These are phyloP conservation scores for Histomonas meleagridis DNA, from an alignment of 208 protist genomes.

Conservation along the genomic window DNA sequence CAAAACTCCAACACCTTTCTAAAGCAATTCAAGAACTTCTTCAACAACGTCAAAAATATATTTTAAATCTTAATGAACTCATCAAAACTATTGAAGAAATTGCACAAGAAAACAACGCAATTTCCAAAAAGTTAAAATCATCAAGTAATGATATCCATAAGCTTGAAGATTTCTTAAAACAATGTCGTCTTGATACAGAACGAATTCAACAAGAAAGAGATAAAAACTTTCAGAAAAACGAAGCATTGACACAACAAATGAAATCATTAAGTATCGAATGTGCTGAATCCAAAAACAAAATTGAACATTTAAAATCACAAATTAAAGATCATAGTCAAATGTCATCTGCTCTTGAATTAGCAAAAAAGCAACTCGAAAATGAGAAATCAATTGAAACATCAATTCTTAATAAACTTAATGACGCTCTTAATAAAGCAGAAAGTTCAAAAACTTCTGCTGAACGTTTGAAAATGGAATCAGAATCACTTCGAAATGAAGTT, in stretches of 20 bases:
- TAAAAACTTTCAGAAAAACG: background rate
- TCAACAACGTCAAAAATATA: background rate
- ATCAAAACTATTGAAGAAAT: background rate
- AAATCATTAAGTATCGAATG: background rate
- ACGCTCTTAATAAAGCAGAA: background rate
- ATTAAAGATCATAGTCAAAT: conserved; percentile 21
- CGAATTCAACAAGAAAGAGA: background rate
- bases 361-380: background rate
- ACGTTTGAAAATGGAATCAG: background rate
- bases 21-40: background rate
- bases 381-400: conserved; percentile 24
- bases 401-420: conserved; percentile 1
- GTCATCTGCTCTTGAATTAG: background rate
- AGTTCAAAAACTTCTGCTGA: background rate
- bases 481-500: background rate
- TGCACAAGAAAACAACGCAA: background rate
- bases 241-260: background rate
- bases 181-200: background rate
- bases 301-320: background rate
- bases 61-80: background rate
- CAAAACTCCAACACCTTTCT: background rate
- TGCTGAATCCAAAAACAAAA: background rate
- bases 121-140: background rate
- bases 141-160: background rate
- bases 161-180: background rate